Conservation (phyloP, 1,284 basidiomycete genomes). For the Sporisorium reilianum region DNA sequence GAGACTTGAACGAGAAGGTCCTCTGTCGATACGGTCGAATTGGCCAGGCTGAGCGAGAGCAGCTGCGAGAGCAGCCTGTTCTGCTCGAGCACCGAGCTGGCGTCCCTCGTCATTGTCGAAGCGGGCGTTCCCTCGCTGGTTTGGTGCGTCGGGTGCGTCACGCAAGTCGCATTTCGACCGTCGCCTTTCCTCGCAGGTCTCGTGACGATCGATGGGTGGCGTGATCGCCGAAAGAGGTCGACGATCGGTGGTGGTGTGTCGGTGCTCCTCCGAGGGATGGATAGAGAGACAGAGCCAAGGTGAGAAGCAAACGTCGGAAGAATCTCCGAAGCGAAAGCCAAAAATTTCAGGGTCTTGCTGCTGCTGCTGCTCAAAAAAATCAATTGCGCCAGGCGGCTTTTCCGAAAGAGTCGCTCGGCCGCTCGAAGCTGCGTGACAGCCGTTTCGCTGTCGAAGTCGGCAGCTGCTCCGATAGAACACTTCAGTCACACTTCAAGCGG, state of each 20-base stretch:
- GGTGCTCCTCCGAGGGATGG: background rate
- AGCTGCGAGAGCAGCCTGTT: conserved; percentile 25
- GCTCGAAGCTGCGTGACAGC: too few species aligned
- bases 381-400: background rate
- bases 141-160: background rate
- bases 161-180: background rate
- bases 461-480: too few species aligned
- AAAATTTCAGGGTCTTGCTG: conserved; percentile 2
- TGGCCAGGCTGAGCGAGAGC: conserved; percentile 11
- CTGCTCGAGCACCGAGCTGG: conserved; percentile 23
- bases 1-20: conserved; percentile 19
- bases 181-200: background rate
- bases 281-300: too few species aligned
- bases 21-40: background rate
- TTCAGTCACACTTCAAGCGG: too few species aligned
- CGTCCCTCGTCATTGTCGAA: conserved; percentile 8
- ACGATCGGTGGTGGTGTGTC: background rate
- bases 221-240: background rate
- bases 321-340: background rate
- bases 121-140: background rate
- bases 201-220: background rate
- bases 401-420: too few species aligned
- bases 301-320: background rate
- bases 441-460: too few species aligned
- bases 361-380: background rate